A percentile compares a stretch with the other conserved stretches of the same genome.
Evolutionary conservation across 768 basidiomycete species (phyloP).

Genomic region (Boletus reticuloceps): DNA sequence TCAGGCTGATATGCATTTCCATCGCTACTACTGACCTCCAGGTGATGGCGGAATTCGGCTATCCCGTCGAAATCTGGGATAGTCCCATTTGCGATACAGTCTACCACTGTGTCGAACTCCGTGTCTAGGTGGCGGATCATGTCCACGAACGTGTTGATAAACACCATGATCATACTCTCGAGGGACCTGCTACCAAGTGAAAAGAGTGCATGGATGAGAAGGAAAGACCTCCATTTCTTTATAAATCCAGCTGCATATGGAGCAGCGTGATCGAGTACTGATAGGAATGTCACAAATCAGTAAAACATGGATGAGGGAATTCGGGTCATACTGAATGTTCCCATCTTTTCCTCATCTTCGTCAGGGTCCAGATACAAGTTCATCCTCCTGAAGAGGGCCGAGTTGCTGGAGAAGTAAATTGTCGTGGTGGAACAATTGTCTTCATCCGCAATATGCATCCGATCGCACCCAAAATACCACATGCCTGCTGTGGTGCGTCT

Average conservation of each 20-base stretch:
- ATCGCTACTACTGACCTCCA: neutral
- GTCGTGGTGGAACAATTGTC: neutral
- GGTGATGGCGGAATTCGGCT: neutral
- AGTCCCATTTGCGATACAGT: conserved; percentile 11
- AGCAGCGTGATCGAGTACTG: too few species aligned
- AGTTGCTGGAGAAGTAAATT: neutral
- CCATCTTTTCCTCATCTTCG: conserved; percentile 9
- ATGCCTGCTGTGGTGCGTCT: conserved; percentile 2
- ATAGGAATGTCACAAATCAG: neutral
- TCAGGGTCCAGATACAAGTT: neutral
- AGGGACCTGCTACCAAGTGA: neutral
- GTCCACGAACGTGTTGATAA: conserved; percentile 10
- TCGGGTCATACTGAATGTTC: conserved; percentile 4
- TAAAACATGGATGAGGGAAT: neutral
- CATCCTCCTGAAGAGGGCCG: neutral
- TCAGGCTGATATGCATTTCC: neutral
- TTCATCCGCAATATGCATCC: neutral
- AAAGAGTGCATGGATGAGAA: conserved; percentile 8
- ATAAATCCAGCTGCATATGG: neutral
- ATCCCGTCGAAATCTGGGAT: conserved; percentile 4
- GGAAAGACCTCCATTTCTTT: conserved; percentile 7
- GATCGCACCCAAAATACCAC: neutral
- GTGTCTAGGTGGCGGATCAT: conserved; percentile 7
- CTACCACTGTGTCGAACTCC: conserved; percentile 7
- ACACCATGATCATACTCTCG: neutral